Percentiles rank a stretch among this genome's conserved stretches.
These are phyloP conservation scores for Starmerella riodocensis DNA, from an alignment of 805 yeast species.

Conservation along the genomic window DNA sequence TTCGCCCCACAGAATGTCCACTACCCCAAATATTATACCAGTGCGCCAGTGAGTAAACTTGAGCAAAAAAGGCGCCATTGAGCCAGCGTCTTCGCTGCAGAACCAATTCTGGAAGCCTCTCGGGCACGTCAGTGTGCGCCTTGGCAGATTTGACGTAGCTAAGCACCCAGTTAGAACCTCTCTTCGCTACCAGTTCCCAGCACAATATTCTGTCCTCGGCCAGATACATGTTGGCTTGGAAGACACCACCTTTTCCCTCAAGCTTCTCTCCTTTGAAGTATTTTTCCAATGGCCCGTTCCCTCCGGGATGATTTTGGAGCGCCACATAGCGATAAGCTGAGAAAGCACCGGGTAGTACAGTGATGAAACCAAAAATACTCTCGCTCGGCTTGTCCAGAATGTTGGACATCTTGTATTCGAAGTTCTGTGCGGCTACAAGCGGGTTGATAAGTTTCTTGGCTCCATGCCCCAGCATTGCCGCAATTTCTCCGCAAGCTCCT, in stretches of 20 bases:
- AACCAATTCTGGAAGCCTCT: slow-evolving; percentile 68
- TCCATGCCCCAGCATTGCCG: slow-evolving; percentile 61
- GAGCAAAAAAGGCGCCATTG: slow-evolving; percentile 93
- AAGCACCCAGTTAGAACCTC: slow-evolving; percentile 57
- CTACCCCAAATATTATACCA: slow-evolving; percentile 65
- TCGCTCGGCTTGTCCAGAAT: slow-evolving; percentile 93
- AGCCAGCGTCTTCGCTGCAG: slow-evolving; percentile 93
- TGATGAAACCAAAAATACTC: slow-evolving; percentile 83
- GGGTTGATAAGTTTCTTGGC: slow-evolving; percentile 57
- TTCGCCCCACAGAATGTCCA: slow-evolving; percentile 52
- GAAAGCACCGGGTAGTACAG: slow-evolving; percentile 93
- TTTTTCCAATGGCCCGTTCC: slow-evolving; percentile 74
- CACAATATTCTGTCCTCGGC: slow-evolving; percentile 95
- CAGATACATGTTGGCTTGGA: slow-evolving; percentile 89
- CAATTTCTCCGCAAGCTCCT: slow-evolving; percentile 97
- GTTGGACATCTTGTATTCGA: slow-evolving; percentile 91
- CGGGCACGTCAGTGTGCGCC: slow-evolving; percentile 95
- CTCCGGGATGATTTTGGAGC: slow-evolving; percentile 48
- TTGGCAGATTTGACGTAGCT: slow-evolving; percentile 76
- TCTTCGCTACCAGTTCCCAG: slow-evolving; percentile 87
- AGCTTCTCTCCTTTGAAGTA: slow-evolving; percentile 87
- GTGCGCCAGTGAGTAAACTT: slow-evolving; percentile 72
- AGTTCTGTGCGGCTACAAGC: slow-evolving; percentile 88
- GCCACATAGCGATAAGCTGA: slow-evolving; percentile 87
- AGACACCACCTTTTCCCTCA: slow-evolving; percentile 61